These are phyloP conservation scores for Saturnispora zaruensis DNA, from an alignment of 805 yeast genomes.

Conservation along the genomic window DNA sequence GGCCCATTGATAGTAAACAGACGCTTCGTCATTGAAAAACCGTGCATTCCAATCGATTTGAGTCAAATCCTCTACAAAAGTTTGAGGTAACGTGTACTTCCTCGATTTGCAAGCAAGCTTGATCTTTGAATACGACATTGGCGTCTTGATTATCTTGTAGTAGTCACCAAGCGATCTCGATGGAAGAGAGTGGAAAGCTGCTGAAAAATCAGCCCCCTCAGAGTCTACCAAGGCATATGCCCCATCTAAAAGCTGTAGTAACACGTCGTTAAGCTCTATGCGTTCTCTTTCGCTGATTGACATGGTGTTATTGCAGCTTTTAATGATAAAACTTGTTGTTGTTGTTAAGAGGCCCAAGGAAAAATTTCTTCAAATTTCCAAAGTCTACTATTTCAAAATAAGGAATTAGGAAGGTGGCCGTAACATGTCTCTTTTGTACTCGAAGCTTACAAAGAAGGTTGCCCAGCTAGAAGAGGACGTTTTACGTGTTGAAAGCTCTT, in stretches of 20 bases:
- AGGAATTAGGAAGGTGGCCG: not conserved
- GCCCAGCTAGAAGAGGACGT: not conserved
- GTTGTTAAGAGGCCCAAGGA: not conserved
- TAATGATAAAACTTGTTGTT: not conserved
- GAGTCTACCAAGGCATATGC: conserved; percentile 22
- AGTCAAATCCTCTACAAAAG: conserved; percentile 67
- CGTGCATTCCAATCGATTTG: conserved; percentile 90
- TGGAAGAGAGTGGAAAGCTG: conserved; percentile 64
- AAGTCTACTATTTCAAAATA: not conserved
- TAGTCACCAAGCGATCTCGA: conserved; percentile 65
- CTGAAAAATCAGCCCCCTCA: conserved; percentile 25
- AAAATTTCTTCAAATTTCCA: not conserved
- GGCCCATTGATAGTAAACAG: conserved; percentile 63
- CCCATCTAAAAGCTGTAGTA: conserved; percentile 14
- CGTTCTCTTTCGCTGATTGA: not conserved
- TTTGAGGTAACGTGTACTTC: conserved; percentile 52
- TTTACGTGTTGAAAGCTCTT: not conserved
- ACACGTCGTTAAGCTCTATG: not conserved
- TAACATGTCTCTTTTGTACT: conserved; percentile 3
- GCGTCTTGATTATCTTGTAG: conserved; percentile 66
- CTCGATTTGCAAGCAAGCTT: conserved; percentile 47
- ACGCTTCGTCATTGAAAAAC: conserved; percentile 64
- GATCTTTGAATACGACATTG: conserved; percentile 74
- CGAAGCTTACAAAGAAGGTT: not conserved
- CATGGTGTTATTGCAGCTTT: not conserved